Conservation (phyloP, 352 stramenopile species). For the Phytophthora hybrid region DNA sequence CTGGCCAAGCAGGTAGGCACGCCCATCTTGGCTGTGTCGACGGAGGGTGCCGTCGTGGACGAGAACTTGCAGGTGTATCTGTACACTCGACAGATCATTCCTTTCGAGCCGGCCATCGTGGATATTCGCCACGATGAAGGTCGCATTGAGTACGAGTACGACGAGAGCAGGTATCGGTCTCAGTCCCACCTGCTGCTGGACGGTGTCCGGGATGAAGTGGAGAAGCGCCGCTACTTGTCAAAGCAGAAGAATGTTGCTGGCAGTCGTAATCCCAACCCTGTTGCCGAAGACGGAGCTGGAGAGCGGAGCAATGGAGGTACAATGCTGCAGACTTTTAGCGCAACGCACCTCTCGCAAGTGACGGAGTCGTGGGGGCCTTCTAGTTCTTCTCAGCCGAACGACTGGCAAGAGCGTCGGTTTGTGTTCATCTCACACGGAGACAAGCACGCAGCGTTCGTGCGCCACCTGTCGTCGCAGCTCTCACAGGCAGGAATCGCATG, state of each 20-base stretch:
- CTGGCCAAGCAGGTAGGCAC: slow-evolving; percentile 78
- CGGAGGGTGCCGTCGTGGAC: slow-evolving; percentile 61
- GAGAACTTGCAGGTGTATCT: slow-evolving; percentile 79
- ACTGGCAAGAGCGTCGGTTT: slow-evolving; percentile 12
- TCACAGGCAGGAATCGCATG: slow-evolving; percentile 10
- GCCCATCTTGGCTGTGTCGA: slow-evolving; percentile 73
- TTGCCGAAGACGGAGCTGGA: neutral
- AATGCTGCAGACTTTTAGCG: slow-evolving; percentile 18
- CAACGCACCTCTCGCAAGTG: slow-evolving; percentile 4
- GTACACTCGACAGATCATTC: slow-evolving; percentile 77
- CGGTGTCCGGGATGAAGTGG: slow-evolving; percentile 59
- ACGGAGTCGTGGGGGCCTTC: neutral
- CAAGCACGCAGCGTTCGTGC: slow-evolving; percentile 17
- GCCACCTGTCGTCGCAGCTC: slow-evolving; percentile 12
- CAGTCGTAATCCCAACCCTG: neutral
- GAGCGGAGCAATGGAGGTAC: slow-evolving; percentile 18
- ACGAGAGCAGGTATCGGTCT: slow-evolving; percentile 26
- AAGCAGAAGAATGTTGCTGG: slow-evolving; percentile 57
- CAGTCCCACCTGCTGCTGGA: slow-evolving; percentile 53
- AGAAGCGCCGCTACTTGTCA: slow-evolving; percentile 39
- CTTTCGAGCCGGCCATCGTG: slow-evolving; percentile 72
- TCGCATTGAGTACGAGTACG: slow-evolving; percentile 33
- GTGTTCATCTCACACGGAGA: slow-evolving; percentile 34
- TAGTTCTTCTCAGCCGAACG: neutral
- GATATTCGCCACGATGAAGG: slow-evolving; percentile 28